Percentiles rank a stretch among this genome's conserved stretches.
phyloP scores from a whole-genome alignment of 2,329 filamentous ascomycete genomes.

The Cladophialophora chaetospira region DNA sequence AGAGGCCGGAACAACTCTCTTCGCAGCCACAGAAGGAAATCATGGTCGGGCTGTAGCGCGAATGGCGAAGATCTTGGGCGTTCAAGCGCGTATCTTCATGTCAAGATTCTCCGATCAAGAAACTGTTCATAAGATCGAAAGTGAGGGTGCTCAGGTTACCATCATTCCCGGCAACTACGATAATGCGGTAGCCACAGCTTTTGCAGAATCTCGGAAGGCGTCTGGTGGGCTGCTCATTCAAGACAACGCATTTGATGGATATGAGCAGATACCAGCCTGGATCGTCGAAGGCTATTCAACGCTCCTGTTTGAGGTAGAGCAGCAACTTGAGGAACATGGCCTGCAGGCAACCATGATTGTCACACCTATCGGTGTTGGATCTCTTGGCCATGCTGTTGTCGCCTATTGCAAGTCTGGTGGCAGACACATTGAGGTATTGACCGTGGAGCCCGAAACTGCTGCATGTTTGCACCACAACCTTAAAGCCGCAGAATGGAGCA shows the following conservation, averaged over 20 bases:
- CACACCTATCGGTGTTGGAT: conserved; percentile 71
- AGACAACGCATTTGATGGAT: conserved; percentile 68
- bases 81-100: conserved; percentile 64
- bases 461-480: conserved; percentile 56
- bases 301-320: conserved; percentile 68
- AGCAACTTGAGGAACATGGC: conserved; percentile 54
- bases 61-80: conserved; percentile 63
- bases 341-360: conserved; percentile 56
- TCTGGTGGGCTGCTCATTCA: conserved; percentile 56
- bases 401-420: conserved; percentile 60
- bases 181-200: conserved; percentile 56
- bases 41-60: conserved; percentile 72
- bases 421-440: conserved; percentile 52
- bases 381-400: conserved; percentile 69
- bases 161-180: conserved; percentile 64
- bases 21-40: conserved; percentile 74
- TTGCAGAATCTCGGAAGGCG: conserved; percentile 42
- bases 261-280: conserved; percentile 68
- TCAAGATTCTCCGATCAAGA: conserved; percentile 53
- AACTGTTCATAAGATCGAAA: conserved; percentile 58
- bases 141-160: conserved; percentile 64
- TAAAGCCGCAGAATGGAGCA: conserved; percentile 48
- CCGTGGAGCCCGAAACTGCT: conserved; percentile 70
- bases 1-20: conserved; percentile 46
- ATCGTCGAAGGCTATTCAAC: conserved; percentile 78